These are phyloP conservation scores for Meira miltonrushii DNA, from an alignment of 1,284 basidiomycete species.

Conservation along the genomic window DNA sequence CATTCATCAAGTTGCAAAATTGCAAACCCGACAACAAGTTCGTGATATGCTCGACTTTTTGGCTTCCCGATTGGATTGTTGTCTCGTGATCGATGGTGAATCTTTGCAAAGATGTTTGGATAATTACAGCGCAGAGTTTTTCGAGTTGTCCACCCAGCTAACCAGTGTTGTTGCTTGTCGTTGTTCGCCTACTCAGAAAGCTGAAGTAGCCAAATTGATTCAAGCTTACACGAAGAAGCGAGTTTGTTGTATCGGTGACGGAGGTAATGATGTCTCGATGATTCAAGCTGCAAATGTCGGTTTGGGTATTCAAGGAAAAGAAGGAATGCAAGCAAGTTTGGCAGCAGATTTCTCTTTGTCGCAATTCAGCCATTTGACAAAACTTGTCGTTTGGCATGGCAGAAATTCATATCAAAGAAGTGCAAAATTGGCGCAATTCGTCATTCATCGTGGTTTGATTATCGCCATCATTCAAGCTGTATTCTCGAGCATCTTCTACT, in stretches of 20 bases:
- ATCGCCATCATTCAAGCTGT: conserved; percentile 87
- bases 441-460: conserved; percentile 89
- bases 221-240: conserved; percentile 82
- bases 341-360: conserved; percentile 97
- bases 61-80: conserved; percentile 90
- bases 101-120: conserved; percentile 75
- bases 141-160: conserved; percentile 89
- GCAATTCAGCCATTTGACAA: conserved; percentile 90
- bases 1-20: conserved; percentile 90
- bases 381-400: conserved; percentile 92
- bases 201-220: conserved; percentile 89
- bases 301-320: conserved; percentile 96
- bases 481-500: conserved; percentile 96
- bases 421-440: conserved; percentile 95
- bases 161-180: conserved; percentile 95
- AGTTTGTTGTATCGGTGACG: conserved; percentile 95
- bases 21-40: conserved; percentile 65
- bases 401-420: conserved; percentile 97
- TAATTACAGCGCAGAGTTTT: conserved; percentile 85
- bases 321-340: conserved; percentile 94
- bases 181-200: conserved; percentile 97
- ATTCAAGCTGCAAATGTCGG: conserved; percentile 92
- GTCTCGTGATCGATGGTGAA: conserved; percentile 97
- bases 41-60: conserved; percentile 90
- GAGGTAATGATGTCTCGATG: conserved; percentile 93